Evolutionary conservation across 1,284 basidiomycete genomes (phyloP).

Genomic region (Nidula niveotomentosa): DNA sequence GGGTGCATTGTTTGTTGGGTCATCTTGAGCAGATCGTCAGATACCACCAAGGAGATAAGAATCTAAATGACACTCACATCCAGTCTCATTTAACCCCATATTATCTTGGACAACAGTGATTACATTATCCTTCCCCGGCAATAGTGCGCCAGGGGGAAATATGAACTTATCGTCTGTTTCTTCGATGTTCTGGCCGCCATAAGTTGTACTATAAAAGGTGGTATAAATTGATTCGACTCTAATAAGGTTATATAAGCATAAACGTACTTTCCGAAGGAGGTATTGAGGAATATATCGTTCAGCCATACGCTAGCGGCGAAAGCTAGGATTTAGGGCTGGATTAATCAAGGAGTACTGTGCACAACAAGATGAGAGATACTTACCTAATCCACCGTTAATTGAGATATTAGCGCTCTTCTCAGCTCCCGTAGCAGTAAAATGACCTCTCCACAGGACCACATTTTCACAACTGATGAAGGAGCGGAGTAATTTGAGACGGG

Average conservation of each 20-base stretch:
- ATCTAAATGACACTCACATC: not conserved
- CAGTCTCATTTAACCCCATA: too few species aligned
- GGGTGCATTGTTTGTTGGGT: constrained; percentile 21
- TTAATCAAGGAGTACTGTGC: too few species aligned
- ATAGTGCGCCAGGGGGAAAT: constrained; percentile 57
- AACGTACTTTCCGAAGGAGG: constrained; percentile 69
- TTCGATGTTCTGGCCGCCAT: constrained; percentile 53
- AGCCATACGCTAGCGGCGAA: constrained; percentile 82
- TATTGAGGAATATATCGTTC: constrained; percentile 71
- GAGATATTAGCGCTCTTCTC: constrained; percentile 68
- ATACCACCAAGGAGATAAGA: too few species aligned
- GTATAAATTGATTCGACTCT: not conserved
- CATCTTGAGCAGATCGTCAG: too few species aligned
- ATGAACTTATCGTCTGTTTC: constrained; percentile 65
- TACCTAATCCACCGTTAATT: constrained; percentile 79
- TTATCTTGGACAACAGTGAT: constrained; percentile 65
- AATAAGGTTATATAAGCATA: not conserved
- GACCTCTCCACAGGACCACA: constrained; percentile 77
- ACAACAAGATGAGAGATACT: constrained; percentile 8
- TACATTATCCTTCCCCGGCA: constrained; percentile 60
- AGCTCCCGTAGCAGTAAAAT: constrained; percentile 61
- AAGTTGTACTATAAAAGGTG: constrained; percentile 49
- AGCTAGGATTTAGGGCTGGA: constrained; percentile 30
- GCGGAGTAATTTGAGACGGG: too few species aligned
- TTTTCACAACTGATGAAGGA: constrained; percentile 64